Percentiles rank a stretch among this genome's conserved stretches.
These are phyloP conservation scores for Zoysia pacifica DNA, from an alignment of 176 grass and related monocot genomes.

Conservation along the genomic window DNA sequence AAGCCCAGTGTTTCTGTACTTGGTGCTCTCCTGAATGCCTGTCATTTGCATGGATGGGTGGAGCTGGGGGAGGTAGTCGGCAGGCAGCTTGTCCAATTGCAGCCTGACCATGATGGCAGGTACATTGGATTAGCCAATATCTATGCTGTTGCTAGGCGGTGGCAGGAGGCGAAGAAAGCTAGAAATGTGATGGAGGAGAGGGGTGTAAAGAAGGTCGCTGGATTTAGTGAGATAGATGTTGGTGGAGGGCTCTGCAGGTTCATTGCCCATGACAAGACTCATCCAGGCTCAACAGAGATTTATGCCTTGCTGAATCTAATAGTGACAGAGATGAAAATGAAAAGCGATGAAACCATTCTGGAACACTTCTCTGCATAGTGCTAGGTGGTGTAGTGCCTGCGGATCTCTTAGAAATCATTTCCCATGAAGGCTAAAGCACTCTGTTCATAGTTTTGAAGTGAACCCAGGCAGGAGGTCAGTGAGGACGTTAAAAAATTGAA, in stretches of 20 bases:
- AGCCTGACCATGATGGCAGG: slow-evolving; percentile 67
- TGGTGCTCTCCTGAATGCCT: slow-evolving; percentile 61
- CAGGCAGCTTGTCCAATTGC: slow-evolving; percentile 63
- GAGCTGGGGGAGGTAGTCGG: slow-evolving; percentile 61
- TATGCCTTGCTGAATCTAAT: slow-evolving; percentile 59
- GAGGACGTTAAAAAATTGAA: not conserved
- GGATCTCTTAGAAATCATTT: slow-evolving; percentile 5
- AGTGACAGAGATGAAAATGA: slow-evolving; percentile 60
- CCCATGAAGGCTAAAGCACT: not conserved
- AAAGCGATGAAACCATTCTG: slow-evolving; percentile 25
- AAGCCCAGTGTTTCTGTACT: slow-evolving; percentile 61
- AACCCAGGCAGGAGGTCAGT: not conserved
- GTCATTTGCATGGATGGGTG: slow-evolving; percentile 64
- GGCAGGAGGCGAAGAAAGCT: slow-evolving; percentile 63
- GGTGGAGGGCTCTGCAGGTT: slow-evolving; percentile 42
- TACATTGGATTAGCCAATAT: slow-evolving; percentile 77
- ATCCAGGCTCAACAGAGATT: slow-evolving; percentile 45
- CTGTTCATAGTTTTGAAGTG: not conserved
- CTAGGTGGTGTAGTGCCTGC: not conserved
- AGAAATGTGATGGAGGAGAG: slow-evolving; percentile 65
- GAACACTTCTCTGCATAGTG: slow-evolving; percentile 26
- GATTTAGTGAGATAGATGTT: slow-evolving; percentile 74
- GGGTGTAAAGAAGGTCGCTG: slow-evolving; percentile 60
- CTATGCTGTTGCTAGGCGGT: slow-evolving; percentile 54
- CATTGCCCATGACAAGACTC: slow-evolving; percentile 57